These are phyloP conservation scores for Blastobotrys mokoenaii DNA, from an alignment of 805 yeast species.

Conservation along the genomic window DNA sequence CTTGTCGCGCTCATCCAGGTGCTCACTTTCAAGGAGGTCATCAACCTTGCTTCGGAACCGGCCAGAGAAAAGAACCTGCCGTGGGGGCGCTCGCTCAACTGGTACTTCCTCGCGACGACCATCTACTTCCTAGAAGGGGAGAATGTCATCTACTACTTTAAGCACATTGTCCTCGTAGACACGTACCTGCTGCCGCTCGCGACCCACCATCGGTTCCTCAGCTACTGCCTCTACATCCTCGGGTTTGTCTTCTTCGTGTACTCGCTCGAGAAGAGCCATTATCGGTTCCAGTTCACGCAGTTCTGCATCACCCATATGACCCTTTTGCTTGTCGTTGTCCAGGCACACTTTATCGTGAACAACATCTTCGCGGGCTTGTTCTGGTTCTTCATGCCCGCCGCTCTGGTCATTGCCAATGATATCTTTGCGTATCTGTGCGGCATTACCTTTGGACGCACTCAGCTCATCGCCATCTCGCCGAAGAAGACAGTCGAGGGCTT, in stretches of 20 bases:
- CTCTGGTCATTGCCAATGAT: constrained; percentile 87
- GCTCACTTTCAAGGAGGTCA: constrained; percentile 84
- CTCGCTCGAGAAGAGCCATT: constrained; percentile 79
- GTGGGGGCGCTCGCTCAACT: constrained; percentile 72
- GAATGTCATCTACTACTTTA: constrained; percentile 61
- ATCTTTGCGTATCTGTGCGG: constrained; percentile 96
- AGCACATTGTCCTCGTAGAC: constrained; percentile 43
- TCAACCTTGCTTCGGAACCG: constrained; percentile 75
- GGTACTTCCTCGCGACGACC: constrained; percentile 88
- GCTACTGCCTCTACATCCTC: constrained; percentile 73
- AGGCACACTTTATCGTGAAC: constrained; percentile 85
- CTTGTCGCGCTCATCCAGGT: constrained; percentile 68
- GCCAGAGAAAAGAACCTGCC: constrained; percentile 78
- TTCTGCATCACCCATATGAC: constrained; percentile 93
- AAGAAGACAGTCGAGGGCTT: constrained; percentile 97
- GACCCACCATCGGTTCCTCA: constrained; percentile 72
- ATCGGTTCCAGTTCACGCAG: constrained; percentile 89
- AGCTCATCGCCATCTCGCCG: constrained; percentile 87
- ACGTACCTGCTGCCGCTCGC: constrained; percentile 50
- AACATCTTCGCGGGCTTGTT: constrained; percentile 84
- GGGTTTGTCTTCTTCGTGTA: constrained; percentile 89
- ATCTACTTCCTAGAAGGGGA: constrained; percentile 86
- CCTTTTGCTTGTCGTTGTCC: constrained; percentile 78
- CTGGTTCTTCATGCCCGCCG: constrained; percentile 91
- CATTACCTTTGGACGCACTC: constrained; percentile 90